These are phyloP conservation scores for Volvox reticuliferus DNA, from an alignment of 139 green algal genomes.

Conservation along the genomic window DNA sequence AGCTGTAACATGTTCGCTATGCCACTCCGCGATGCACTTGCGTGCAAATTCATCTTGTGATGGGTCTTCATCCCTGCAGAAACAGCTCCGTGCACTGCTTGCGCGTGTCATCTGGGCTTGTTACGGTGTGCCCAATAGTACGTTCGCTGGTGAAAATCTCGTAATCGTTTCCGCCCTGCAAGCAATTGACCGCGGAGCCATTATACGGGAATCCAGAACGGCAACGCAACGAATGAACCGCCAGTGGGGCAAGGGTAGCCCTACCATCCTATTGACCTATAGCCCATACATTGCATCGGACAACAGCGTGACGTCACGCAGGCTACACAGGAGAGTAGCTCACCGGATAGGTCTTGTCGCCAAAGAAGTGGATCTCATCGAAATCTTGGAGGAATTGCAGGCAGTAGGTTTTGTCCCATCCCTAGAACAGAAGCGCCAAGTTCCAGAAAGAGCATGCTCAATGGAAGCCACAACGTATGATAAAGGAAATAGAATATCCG, in stretches of 20 bases:
- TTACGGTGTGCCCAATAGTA: constrained; percentile 96
- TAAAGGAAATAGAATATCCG: too few relatives aligned
- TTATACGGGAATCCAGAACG: background rate
- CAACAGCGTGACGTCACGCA: too few relatives aligned
- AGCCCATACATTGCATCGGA: too few relatives aligned
- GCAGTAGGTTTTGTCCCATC: constrained; percentile 99
- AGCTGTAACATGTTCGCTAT: too few relatives aligned
- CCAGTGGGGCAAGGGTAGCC: too few relatives aligned
- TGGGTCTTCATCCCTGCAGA: constrained; percentile 47
- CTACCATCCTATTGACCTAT: background rate
- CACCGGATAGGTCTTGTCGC: constrained; percentile 98
- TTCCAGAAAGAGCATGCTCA: background rate
- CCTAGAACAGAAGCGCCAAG: constrained; percentile 51
- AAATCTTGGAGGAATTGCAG: constrained; percentile 95
- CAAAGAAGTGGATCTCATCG: constrained; percentile 99
- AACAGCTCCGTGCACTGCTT: constrained; percentile 88
- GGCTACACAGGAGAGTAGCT: background rate
- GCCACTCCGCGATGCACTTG: too few relatives aligned
- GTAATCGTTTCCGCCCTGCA: constrained; percentile 97
- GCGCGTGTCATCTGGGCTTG: constrained; percentile 88
- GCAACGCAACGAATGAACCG: too few relatives aligned
- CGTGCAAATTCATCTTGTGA: too few relatives aligned
- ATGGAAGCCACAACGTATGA: too few relatives aligned
- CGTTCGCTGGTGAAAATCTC: constrained; percentile 94
- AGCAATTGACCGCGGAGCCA: background rate